phyloP scores from a whole-genome alignment of 768 basidiomycete genomes.

The Clavulina sp. region DNA sequence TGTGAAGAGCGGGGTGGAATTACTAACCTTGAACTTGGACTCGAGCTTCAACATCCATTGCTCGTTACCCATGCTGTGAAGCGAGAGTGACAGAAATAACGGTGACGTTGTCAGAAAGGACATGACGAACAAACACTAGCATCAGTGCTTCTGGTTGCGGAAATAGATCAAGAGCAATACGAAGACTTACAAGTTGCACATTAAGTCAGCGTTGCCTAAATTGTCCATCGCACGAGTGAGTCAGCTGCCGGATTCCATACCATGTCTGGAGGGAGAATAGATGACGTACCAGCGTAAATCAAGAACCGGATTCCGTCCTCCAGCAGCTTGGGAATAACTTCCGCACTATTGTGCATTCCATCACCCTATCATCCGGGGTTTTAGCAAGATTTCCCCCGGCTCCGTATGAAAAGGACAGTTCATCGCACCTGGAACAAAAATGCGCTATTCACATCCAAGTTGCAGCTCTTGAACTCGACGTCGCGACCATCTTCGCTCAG shows the following conservation, averaged over 20 bases:
- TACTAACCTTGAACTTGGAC: slow-evolving; percentile 38
- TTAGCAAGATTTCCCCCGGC: slow-evolving; percentile 1
- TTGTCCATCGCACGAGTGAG: not conserved
- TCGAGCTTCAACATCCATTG: slow-evolving; percentile 53
- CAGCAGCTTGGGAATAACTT: slow-evolving; percentile 62
- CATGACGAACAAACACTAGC: slow-evolving; percentile 33
- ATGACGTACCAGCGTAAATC: slow-evolving; percentile 57
- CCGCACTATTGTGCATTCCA: slow-evolving; percentile 65
- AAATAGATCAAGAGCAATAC: not conserved
- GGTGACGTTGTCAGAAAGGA: not conserved
- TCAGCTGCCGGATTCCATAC: not conserved
- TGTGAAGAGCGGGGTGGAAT: slow-evolving; percentile 34
- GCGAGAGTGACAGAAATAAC: not conserved
- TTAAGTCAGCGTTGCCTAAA: slow-evolving; percentile 32
- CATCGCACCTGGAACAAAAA: slow-evolving; percentile 26
- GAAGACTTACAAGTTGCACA: slow-evolving; percentile 4
- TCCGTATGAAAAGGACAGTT: not conserved
- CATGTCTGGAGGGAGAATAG: slow-evolving; percentile 1
- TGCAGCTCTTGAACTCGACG: slow-evolving; percentile 37
- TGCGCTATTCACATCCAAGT: slow-evolving; percentile 53
- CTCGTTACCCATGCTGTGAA: slow-evolving; percentile 37
- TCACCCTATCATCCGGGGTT: slow-evolving; percentile 47
- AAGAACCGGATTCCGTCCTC: slow-evolving; percentile 68
- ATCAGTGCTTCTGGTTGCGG: slow-evolving; percentile 30
- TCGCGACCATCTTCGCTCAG: no score